Percentiles rank a stretch among this genome's conserved stretches.
Evolutionary conservation across 805 yeast species (phyloP).

Genomic region (Dipodascopsis tothii): DNA sequence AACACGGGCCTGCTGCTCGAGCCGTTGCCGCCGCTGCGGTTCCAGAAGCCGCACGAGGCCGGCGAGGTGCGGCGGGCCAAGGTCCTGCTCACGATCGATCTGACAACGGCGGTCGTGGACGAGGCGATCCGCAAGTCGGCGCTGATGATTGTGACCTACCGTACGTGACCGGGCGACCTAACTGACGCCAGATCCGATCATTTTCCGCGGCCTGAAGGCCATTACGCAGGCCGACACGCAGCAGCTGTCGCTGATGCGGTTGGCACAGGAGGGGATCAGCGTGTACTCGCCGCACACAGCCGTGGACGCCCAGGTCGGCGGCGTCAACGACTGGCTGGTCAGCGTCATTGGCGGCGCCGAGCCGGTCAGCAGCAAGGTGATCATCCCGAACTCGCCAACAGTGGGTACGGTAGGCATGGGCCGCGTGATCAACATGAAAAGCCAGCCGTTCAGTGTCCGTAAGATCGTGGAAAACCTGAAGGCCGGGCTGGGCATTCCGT

Average conservation of each 20-base stretch:
- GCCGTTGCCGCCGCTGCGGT: constrained; percentile 34
- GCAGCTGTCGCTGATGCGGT: constrained; percentile 62
- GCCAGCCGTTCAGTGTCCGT: neutral
- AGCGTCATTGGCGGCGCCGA: constrained; percentile 44
- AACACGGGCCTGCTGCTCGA: constrained; percentile 88
- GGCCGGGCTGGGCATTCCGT: constrained; percentile 30
- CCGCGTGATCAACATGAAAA: neutral
- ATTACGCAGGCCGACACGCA: constrained; percentile 68
- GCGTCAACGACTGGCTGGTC: constrained; percentile 89
- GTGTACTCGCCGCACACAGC: constrained; percentile 97
- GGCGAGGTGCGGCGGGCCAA: constrained; percentile 26
- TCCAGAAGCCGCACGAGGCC: constrained; percentile 1
- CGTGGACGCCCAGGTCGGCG: constrained; percentile 84
- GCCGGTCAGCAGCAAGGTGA: constrained; percentile 36
- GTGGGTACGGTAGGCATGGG: neutral
- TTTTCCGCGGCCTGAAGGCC: constrained; percentile 77
- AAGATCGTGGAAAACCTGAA: constrained; percentile 13
- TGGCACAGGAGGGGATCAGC: constrained; percentile 69
- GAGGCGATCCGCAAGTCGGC: constrained; percentile 61
- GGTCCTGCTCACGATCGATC: constrained; percentile 69
- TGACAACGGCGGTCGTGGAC: constrained; percentile 73
- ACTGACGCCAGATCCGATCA: constrained; percentile 57
- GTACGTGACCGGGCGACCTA: constrained; percentile 9
- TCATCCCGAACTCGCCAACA: constrained; percentile 66
- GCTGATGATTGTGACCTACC: constrained; percentile 70